Base-by-base conservation (phyloP, 2,329 filamentous ascomycete genomes). In the Gnomoniopsis smithogilvyi region DNA sequence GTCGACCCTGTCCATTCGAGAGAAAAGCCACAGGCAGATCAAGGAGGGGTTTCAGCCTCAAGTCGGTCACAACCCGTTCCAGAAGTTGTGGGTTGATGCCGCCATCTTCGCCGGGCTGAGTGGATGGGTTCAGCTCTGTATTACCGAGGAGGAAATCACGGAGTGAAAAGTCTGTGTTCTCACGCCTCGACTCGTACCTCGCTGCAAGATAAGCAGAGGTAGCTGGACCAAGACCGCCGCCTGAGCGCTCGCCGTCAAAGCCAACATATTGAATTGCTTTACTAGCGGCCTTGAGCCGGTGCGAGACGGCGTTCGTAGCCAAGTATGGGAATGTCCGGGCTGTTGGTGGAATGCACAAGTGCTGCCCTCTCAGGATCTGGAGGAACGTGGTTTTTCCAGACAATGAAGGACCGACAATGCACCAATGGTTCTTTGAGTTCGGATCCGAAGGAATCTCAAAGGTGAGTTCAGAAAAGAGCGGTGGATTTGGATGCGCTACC, bases 1-100 rank as follows among this genome's bases (percentile, higher is more conserved):
- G 80, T 63, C 94, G 81, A 7, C 90, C 94, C 74, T 99, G 95
- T 0, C 95, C 95, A 72, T 98, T 97, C 70, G 92, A 97, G 56
- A 99, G 75, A 70, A 95, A 96, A 24, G 90, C 85, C 8, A 98
- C 90, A 0, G 94, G 93, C 70, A 96, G 88, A 43, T 89, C 82
- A 1, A 96, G 76, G 49, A 98, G 78, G 10, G 81, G 77, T 0
- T 80, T 77, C 15, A 99, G 77, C 52, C 83, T 82, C 57, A 99
- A 75, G 66, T 96, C 88, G 7, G 70, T 70, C 17, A 92, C 82
- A 0, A 96, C 85, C 10, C 82, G 79, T 15, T 80, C 72, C 43
- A 96, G 72, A 0, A 85, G 72, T 3, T 73, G 64, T 24, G 75
- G 67, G 47, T 86, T 80, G 2, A 82, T 73, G 6, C 74, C 67